Percentiles rank a stretch among this genome's conserved stretches.
phyloP scores from a whole-genome alignment of 305 asterid genomes.

The Solanum hybrid region DNA sequence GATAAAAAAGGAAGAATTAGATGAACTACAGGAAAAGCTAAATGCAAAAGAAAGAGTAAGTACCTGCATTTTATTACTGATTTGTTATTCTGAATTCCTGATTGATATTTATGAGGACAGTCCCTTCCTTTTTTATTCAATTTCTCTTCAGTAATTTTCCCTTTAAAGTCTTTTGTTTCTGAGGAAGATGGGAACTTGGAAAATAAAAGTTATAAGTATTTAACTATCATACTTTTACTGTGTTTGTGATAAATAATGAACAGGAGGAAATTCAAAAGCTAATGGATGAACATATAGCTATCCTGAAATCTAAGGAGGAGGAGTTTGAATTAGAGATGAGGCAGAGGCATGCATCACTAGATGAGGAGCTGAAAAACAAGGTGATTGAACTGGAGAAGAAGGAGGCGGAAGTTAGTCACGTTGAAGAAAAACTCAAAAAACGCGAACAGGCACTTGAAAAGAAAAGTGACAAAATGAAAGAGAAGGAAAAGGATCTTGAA shows the following conservation, averaged over 20 bases:
- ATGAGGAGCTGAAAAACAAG: constrained; percentile 62
- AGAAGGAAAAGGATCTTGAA: constrained; percentile 58
- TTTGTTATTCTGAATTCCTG: not conserved
- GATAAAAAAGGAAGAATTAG: constrained; percentile 59
- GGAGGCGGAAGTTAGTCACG: constrained; percentile 69
- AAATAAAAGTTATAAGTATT: not conserved
- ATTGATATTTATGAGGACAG: not conserved
- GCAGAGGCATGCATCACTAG: constrained; percentile 54
- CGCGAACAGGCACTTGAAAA: constrained; percentile 82
- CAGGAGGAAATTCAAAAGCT: constrained; percentile 86
- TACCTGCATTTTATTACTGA: not conserved
- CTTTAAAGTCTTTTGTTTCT: not conserved
- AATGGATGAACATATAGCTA: constrained; percentile 66
- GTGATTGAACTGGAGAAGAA: constrained; percentile 70
- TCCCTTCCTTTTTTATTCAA: not conserved
- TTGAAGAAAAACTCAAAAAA: constrained; percentile 80
- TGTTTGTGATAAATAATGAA: not conserved
- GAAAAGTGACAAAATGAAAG: constrained; percentile 66
- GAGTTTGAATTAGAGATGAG: constrained; percentile 75
- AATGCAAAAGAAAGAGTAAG: constrained; percentile 70
- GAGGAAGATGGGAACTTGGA: not conserved
- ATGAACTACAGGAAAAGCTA: constrained; percentile 67
- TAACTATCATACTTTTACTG: not conserved
- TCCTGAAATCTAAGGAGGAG: constrained; percentile 53
- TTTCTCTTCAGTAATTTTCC: not conserved